These are phyloP conservation scores for Cercospora sojina DNA, from an alignment of 2,329 filamentous ascomycete genomes.

Conservation along the genomic window DNA sequence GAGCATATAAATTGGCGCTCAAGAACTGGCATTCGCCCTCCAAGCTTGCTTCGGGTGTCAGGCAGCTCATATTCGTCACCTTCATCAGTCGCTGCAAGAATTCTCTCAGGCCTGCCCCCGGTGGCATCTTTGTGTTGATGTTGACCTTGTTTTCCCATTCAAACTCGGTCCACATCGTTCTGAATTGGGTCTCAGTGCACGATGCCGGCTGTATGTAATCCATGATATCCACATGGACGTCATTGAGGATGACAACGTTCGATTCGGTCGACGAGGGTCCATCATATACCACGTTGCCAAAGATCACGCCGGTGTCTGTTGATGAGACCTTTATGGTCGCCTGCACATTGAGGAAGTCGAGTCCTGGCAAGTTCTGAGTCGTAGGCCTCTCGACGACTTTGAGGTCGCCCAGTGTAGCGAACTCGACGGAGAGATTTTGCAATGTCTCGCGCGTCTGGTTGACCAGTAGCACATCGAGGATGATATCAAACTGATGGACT, in stretches of 20 bases:
- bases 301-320: slow-evolving; percentile 97
- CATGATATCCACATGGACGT: slow-evolving; percentile 99
- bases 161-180: slow-evolving; percentile 99
- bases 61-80: slow-evolving; percentile 96
- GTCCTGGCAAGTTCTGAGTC: slow-evolving; percentile 90
- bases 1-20: slow-evolving; percentile 93
- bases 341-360: slow-evolving; percentile 98
- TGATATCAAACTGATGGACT: slow-evolving; percentile 97
- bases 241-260: slow-evolving; percentile 96
- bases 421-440: slow-evolving; percentile 95
- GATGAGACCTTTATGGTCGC: slow-evolving; percentile 98
- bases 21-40: slow-evolving; percentile 98
- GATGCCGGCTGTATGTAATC: slow-evolving; percentile 98
- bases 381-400: slow-evolving; percentile 97
- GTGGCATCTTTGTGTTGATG: slow-evolving; percentile 80
- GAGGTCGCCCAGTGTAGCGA: slow-evolving; percentile 94
- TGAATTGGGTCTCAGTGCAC: slow-evolving; percentile 96
- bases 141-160: slow-evolving; percentile 99
- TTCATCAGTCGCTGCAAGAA: slow-evolving; percentile 96
- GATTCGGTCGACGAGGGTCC: slow-evolving; percentile 88
- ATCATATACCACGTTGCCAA: slow-evolving; percentile 97
- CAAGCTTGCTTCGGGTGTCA: slow-evolving; percentile 93
- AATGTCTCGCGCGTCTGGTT: slow-evolving; percentile 97
- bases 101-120: slow-evolving; percentile 80
- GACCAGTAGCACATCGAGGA: slow-evolving; percentile 91